A percentile compares a stretch with the other conserved stretches of the same genome.
These are phyloP conservation scores for Talaromyces sp. DNA, from an alignment of 2,329 filamentous ascomycete genomes.

Conservation along the genomic window DNA sequence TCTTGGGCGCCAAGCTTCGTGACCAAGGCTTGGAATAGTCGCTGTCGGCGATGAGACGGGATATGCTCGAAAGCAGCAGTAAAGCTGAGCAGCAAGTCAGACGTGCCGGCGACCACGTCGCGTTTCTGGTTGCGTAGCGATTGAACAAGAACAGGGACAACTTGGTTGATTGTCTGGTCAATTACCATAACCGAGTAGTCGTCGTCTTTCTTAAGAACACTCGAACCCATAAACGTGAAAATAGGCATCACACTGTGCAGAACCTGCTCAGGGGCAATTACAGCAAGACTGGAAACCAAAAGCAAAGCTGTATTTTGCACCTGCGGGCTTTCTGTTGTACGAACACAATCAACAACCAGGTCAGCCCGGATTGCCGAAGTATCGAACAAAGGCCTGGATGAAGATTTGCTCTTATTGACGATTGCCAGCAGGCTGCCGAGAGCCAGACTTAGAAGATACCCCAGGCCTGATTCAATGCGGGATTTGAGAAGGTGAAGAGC, in stretches of 20 bases:
- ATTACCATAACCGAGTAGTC: constrained; percentile 97
- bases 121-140: constrained; percentile 76
- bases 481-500: constrained; percentile 81
- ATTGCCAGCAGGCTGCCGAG: constrained; percentile 79
- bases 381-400: constrained; percentile 56
- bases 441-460: constrained; percentile 82
- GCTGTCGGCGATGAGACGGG: constrained; percentile 75
- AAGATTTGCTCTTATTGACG: constrained; percentile 64
- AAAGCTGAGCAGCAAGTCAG: constrained; percentile 90
- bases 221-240: constrained; percentile 96
- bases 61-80: constrained; percentile 96
- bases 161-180: constrained; percentile 86
- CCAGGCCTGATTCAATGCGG: constrained; percentile 77
- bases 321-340: constrained; percentile 84
- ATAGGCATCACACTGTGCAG: constrained; percentile 98
- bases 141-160: constrained; percentile 84
- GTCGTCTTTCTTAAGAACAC: constrained; percentile 84
- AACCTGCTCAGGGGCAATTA: constrained; percentile 82
- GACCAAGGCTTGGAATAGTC: constrained; percentile 78
- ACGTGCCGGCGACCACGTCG: constrained; percentile 73
- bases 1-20: constrained; percentile 81
- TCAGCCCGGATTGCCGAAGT: constrained; percentile 79
- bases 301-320: constrained; percentile 90
- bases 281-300: constrained; percentile 79
- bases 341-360: constrained; percentile 87